Conservation (phyloP, 208 protist genomes). For the Crithidia expoeki region DNA sequence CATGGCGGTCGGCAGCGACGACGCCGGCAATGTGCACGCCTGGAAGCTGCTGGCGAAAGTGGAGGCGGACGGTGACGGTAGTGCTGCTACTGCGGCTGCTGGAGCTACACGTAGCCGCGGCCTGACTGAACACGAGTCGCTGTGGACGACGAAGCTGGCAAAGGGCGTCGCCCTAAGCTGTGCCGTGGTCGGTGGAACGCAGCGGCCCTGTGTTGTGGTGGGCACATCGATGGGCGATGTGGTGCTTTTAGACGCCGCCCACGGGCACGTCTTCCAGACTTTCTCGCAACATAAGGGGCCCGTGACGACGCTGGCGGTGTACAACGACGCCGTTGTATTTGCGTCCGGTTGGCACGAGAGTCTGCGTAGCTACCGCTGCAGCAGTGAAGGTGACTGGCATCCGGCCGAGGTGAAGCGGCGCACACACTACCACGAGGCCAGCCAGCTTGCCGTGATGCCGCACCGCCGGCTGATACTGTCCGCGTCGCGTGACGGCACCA, state of each 20-base stretch:
- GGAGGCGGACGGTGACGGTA: neutral
- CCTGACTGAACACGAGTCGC: conserved; percentile 59
- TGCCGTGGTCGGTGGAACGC: conserved; percentile 41
- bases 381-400: conserved; percentile 49
- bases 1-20: conserved; percentile 77
- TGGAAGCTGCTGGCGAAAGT: conserved; percentile 45
- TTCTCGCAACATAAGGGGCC: conserved; percentile 89
- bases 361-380: conserved; percentile 60
- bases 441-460: conserved; percentile 55
- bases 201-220: conserved; percentile 63
- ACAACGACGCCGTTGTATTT: conserved; percentile 55
- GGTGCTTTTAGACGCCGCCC: conserved; percentile 71
- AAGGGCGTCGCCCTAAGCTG: conserved; percentile 81
- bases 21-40: conserved; percentile 78
- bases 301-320: conserved; percentile 56
- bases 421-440: conserved; percentile 90
- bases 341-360: conserved; percentile 90
- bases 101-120: conserved; percentile 19
- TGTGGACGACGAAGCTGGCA: conserved; percentile 77
- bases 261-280: conserved; percentile 67
- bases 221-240: conserved; percentile 87
- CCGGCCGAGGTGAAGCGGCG: conserved; percentile 90
- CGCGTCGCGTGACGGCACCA: conserved; percentile 76
- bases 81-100: neutral
- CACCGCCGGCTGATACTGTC: conserved; percentile 76